Evolutionary conservation across 495 filamentous ascomycete genomes (phyloP), one percentile per base, ranked within the genome.

Genomic region (Penicillium steckii): DNA sequence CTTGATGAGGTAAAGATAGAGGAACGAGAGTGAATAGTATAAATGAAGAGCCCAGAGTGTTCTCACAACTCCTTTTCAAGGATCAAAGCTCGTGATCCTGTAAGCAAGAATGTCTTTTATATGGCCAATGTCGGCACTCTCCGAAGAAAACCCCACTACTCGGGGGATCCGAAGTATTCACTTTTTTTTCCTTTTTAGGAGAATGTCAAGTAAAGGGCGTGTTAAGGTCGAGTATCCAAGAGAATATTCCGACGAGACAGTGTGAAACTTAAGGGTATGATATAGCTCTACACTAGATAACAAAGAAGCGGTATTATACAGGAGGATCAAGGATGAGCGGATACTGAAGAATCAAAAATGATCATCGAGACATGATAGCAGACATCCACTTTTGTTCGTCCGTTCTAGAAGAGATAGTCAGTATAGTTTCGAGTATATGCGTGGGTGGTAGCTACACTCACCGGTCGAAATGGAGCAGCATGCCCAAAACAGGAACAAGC

Each of bases 351-450:
- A 37, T n/a, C 13, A 15, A n/a, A n/a, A n/a, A 3, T 6, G 6
- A 37, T 64, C 48, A 75, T 56, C 62, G 63, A 17, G 86, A 79
- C 50, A 80, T 76, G 35, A 93, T 83, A n/a, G 84, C 91, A 15
- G 87, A 80, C 72, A 88, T 85, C 90, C 89, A 95, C 63, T 89
- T 91, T 68, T 95, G 86, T 70, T 93, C 88, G 64, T 96, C 91
- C 52, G 83, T 81, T 66, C 88, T 91, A 55, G 48, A 23, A 22
- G 8, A 40, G 17, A 61, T 37, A 64, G 60, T 50, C 10, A 49
- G 26, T 29, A 21, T 21, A 23, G 21, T 8, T 41, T 21, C 19
- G 19, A 22, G 18, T 8, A 23, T 4, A 21, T 41, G 21, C 5
- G 17, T 13, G 27, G 2, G 19, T 25, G 12, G 23, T 21, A 44